Base-by-base conservation (phyloP, 805 yeast species). In the Pichia nanzhaoensis region DNA sequence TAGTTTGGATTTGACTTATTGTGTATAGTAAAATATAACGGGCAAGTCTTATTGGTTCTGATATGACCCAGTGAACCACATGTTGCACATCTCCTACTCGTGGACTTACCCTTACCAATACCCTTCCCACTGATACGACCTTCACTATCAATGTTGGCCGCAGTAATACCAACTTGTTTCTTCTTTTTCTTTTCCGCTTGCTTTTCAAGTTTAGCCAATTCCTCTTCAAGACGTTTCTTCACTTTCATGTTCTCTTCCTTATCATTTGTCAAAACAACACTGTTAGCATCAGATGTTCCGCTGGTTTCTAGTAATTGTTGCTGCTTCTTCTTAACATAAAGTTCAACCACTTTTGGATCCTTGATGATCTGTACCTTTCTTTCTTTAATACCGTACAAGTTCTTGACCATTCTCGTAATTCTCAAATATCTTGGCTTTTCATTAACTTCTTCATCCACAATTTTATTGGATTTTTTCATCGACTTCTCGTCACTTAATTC, bases 61-160 rank as follows among this genome's bases (percentile, higher is more conserved):
- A 91, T 91, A 62, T 91, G 99, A 0, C 98, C 99, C 51, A 85
- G 74, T 12, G 91, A 93, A 19, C 98, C 98, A 72, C 99, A 91
- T 0, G 93, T 83, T 3, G 95, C 90, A 67, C 99, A 91, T 58
- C 87, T 78, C 60, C 99, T 72, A 8, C 84, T 82, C 5, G 78
- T 80, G 27, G 82, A 73, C 55, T 82, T 82, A 28, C 84, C 84
- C 55, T 83, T 83, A 27, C 86, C 87, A 35, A 77, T 76, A 20
- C 85, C 84, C 53, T 79, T 81, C n/a, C 82, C 84, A 31, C 78
- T 75, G 36, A 75, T 51, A 37, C 69, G 54, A 7, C 68, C 66
- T 40, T 63, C 66, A 40, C 63, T 55, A 46, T 65, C 68, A 39
- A 62, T 57, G 41, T 63, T 64, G 14, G 62, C 63, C 13, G 65